phyloP scores from a whole-genome alignment of 1,284 basidiomycete genomes.

The Mycosarcoma mackinlayi region DNA sequence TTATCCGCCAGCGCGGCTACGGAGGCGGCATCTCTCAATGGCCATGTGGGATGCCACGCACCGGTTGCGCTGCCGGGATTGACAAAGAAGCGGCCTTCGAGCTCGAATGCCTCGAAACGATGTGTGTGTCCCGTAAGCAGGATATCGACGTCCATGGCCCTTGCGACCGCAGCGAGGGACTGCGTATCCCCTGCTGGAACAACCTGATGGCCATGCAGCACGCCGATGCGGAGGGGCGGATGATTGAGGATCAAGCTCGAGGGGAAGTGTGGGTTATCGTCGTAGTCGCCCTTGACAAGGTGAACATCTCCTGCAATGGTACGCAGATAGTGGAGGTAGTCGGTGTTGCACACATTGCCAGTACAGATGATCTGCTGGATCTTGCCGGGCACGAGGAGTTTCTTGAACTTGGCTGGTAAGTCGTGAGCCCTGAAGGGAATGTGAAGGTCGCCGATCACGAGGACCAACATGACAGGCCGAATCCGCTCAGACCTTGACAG shows the following conservation, averaged over 20 bases:
- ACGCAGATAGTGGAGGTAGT: conserved; percentile 96
- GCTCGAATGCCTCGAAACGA: conserved; percentile 93
- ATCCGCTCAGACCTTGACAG: background rate
- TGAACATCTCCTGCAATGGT: conserved; percentile 95
- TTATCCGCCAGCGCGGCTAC: conserved; percentile 21
- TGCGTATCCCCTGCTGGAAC: conserved; percentile 92
- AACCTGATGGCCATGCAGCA: conserved; percentile 94
- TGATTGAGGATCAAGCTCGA: conserved; percentile 85
- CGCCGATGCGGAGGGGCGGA: conserved; percentile 87
- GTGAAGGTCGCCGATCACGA: conserved; percentile 65
- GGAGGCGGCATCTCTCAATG: conserved; percentile 32
- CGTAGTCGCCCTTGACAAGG: conserved; percentile 92
- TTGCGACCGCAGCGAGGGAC: conserved; percentile 83
- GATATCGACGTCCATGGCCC: conserved; percentile 96
- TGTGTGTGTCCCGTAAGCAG: conserved; percentile 93
- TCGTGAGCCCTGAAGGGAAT: conserved; percentile 75
- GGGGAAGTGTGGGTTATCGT: conserved; percentile 85
- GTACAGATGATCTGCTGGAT: conserved; percentile 98
- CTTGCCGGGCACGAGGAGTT: conserved; percentile 91
- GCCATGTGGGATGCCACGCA: conserved; percentile 79
- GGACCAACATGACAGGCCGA: conserved; percentile 55
- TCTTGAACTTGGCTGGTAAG: conserved; percentile 94
- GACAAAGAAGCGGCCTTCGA: conserved; percentile 90
- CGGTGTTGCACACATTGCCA: conserved; percentile 95
- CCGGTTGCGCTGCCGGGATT: conserved; percentile 96